phyloP scores from a whole-genome alignment of 305 asterid species.

The Caryopteris hybrid region DNA sequence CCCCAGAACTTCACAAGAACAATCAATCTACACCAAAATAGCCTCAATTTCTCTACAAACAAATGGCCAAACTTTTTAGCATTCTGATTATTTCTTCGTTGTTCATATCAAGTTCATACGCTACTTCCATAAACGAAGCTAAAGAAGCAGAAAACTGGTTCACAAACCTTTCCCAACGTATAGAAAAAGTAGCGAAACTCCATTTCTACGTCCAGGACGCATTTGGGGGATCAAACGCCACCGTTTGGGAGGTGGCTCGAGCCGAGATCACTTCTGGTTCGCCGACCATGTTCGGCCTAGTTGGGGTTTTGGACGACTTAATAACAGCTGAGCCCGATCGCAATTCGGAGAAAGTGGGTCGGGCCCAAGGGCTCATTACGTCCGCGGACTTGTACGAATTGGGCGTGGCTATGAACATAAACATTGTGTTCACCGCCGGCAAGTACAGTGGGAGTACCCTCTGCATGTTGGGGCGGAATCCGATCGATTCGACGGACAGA shows the following conservation, averaged over 20 bases:
- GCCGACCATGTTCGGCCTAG: slow-evolving; percentile 18
- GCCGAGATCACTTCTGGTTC: slow-evolving; percentile 9
- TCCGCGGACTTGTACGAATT: slow-evolving; percentile 11
- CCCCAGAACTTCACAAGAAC: not conserved
- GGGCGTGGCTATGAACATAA: slow-evolving; percentile 19
- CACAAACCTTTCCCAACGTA: not conserved
- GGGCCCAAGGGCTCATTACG: slow-evolving; percentile 28
- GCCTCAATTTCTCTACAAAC: no score
- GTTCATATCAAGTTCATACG: no score
- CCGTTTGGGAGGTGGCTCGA: slow-evolving; percentile 35
- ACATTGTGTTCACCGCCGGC: slow-evolving; percentile 21
- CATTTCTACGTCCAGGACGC: slow-evolving; percentile 27
- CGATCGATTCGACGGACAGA: slow-evolving; percentile 2
- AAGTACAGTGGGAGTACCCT: slow-evolving; percentile 31
- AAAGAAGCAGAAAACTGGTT: slow-evolving; percentile 22
- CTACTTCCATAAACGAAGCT: not conserved
- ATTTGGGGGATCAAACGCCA: slow-evolving; percentile 21
- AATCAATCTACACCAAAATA: not conserved
- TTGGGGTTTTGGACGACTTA: slow-evolving; percentile 26
- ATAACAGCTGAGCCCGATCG: slow-evolving; percentile 18
- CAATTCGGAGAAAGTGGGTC: slow-evolving; percentile 20
- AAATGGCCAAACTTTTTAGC: no score
- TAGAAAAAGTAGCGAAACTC: slow-evolving; percentile 14
- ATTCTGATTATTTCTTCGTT: no score
- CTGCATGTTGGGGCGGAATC: slow-evolving; percentile 20